Base-by-base conservation (phyloP, 2,329 filamentous ascomycete genomes). In the Stemphylium vesicarium region DNA sequence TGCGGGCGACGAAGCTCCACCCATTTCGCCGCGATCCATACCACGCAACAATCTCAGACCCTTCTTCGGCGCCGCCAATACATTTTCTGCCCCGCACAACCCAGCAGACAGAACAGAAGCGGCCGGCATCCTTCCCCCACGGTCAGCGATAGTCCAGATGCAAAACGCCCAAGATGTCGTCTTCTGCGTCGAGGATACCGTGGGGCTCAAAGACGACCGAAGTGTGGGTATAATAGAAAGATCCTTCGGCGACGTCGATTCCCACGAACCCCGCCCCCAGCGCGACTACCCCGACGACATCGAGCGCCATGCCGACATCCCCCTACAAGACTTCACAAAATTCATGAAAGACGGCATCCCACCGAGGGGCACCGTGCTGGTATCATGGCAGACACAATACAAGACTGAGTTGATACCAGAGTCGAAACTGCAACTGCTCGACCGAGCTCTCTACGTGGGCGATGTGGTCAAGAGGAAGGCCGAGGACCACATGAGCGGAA, bases 381-480 rank as follows among this genome's bases (percentile, higher is more conserved):
- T 85, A 10, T 73, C 75, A 66, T 78, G 81, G 81, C 63, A 79
- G 60, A 72, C 62, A 29, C 78, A 80, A 60, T 71, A 73, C 41
- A 70, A 65, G 47, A 73, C 76, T 2, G 74, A 79, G 51, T 66
- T 81, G 15, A 68, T 80, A 24, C 71, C 72, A 1, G 73, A 76
- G 43, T 62, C 77, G 10, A 76, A 79, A 20, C 72, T 86, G 38
- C 72, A 75, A 13, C 72, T 86, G 18, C 69, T 86, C 26, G 82
- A 85, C 68, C 79, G 84, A n/a, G 73, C 76, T 1, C 70, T 86
- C 12, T 76, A 80, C 43, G 78, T 85, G 13, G 84, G 84, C 22
- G 81, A 85, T 61, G 73, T 81, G 11, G 84, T 86, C 46, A 85
- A 84, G 67, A 73, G 76, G 31, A 73, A 76, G 36, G 70, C 75